phyloP scores from a whole-genome alignment of 768 basidiomycete species.

The Pleurotus giganteus region DNA sequence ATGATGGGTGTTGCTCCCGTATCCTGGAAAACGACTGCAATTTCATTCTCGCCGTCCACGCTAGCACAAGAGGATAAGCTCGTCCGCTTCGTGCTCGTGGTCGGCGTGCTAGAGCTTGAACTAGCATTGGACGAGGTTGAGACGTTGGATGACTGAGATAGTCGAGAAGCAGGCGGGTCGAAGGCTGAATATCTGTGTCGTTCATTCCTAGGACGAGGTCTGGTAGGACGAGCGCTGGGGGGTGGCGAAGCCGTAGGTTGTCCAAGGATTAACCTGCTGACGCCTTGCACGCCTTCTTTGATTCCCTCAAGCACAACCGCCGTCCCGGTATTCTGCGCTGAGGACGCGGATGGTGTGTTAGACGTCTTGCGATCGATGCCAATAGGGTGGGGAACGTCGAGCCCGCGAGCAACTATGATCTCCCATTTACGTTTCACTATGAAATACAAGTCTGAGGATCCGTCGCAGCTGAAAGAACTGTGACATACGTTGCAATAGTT shows the following conservation, averaged over 20 bases:
- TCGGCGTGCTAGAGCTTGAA: constrained; percentile 18
- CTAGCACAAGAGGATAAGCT: constrained; percentile 15
- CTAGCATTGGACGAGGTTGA: constrained; percentile 10
- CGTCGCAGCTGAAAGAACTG: not conserved
- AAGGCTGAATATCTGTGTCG: constrained; percentile 7
- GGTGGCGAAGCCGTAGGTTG: constrained; percentile 15
- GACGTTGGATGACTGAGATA: not conserved
- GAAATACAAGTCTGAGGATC: not conserved
- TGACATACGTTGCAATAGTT: constrained; percentile 58
- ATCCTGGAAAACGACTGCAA: constrained; percentile 41
- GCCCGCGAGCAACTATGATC: constrained; percentile 67
- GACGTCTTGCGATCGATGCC: constrained; percentile 14
- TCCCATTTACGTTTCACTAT: constrained; percentile 85
- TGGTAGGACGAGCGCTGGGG: constrained; percentile 15
- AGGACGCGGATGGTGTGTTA: constrained; percentile 18
- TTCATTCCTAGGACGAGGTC: constrained; percentile 5
- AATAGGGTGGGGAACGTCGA: constrained; percentile 30
- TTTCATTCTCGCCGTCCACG: constrained; percentile 25
- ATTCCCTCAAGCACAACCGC: constrained; percentile 55
- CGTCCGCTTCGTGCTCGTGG: constrained; percentile 12
- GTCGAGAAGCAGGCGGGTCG: constrained; percentile 19
- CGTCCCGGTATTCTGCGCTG: constrained; percentile 8
- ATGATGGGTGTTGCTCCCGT: constrained; percentile 49
- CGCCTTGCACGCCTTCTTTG: constrained; percentile 61
- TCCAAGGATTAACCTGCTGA: constrained; percentile 48